These are phyloP conservation scores for Jamesozyma rosinii DNA, from an alignment of 805 yeast species.

Conservation along the genomic window DNA sequence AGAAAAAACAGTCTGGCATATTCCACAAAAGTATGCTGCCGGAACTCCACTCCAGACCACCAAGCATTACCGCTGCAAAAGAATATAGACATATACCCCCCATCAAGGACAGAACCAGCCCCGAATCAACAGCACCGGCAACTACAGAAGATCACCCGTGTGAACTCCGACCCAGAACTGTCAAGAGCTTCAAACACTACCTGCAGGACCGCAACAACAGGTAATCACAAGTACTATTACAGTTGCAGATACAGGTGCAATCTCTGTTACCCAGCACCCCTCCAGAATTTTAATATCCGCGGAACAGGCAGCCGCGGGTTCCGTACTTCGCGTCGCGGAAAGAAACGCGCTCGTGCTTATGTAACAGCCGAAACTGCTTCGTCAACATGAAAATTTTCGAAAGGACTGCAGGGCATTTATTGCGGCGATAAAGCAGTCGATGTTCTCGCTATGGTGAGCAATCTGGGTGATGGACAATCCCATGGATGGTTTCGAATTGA, in stretches of 20 bases:
- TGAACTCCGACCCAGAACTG: no score
- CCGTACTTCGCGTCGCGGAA: background rate
- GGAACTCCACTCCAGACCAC: background rate
- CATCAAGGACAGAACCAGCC: background rate
- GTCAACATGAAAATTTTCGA: background rate
- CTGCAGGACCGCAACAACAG: background rate
- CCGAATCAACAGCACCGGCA: background rate
- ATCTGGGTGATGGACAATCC: background rate
- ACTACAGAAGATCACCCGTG: background rate
- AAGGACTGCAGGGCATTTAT: background rate
- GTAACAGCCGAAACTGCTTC: background rate
- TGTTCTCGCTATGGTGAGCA: background rate
- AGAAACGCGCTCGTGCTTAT: background rate
- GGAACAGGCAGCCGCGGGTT: no score
- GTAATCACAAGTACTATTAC: no score
- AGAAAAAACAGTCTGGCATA: constrained; percentile 17
- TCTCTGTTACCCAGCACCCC: background rate
- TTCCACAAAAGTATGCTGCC: constrained; percentile 3
- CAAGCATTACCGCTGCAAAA: background rate
- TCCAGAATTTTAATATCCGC: no score
- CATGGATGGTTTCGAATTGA: background rate
- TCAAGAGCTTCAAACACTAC: background rate
- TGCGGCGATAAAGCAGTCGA: background rate
- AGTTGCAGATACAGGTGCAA: background rate
- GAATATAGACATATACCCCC: background rate